Base-by-base conservation (phyloP, 768 basidiomycete genomes). In the Termitomyces sp. region DNA sequence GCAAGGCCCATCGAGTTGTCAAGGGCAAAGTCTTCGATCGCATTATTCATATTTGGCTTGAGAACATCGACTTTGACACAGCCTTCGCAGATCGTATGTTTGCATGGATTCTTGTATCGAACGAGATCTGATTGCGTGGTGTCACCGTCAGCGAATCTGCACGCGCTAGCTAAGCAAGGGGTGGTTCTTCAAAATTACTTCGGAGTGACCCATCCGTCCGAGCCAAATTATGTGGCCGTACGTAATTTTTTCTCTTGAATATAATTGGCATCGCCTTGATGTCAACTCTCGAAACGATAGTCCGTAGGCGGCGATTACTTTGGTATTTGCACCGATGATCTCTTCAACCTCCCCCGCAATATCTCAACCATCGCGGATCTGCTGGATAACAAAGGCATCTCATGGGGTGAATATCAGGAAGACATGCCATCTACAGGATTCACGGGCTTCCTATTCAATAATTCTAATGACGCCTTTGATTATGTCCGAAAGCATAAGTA, bases 381-480 rank as follows among this genome's bases (percentile, higher is more conserved):
- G 17, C 72, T 89, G 36, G 87, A 88, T 31, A 72, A 75, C 17
- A 81, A 83, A 65, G 75, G 72, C 48, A 77, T 89, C 46, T 81
- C 81, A 6, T 89, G 87, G 86, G 80, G 79, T 0, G 74, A 81
- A 17, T 89, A 88, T 65, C 81, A 86, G 68, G 86, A 88, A 66
- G 81, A 79, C 61, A 76, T 86, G 79, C 83, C 84, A 1, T 68
- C 68, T 0, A 81, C 83, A 59, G 84, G 79, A 6, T 86, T 73
- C 55, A 61, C 68, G 15, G 81, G 73, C 2, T 81, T 73, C 68
- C 74, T 76, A 62, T 77, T 63, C 38, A 47, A 65, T 56, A 55
- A 65, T 66, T 57, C 42, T 61, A 69, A 69, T 49, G 68, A 67
- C 14, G 65, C 66, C 3, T 66, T 67, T 52, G 70, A 72, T 57